Base-by-base conservation (phyloP, 768 basidiomycete species). In the Coprinopsis cinerea region DNA sequence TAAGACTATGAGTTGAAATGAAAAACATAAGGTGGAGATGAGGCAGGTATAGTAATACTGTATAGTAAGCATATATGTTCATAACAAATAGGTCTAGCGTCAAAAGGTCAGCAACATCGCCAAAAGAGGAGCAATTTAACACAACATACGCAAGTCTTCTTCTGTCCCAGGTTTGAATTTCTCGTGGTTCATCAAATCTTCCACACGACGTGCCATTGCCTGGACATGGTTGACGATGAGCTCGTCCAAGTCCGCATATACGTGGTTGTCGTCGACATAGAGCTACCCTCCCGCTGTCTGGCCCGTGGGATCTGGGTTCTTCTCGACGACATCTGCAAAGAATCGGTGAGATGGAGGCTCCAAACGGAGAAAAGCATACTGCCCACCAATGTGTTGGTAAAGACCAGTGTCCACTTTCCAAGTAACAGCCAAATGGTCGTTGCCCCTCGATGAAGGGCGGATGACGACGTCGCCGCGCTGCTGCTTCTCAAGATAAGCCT, bases 371-470 rank as follows among this genome's bases (percentile, higher is more conserved):
- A n/a, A n/a, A n/a, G n/a, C n/a, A n/a, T n/a, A n/a, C n/a, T n/a
- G n/a, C 85, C 44, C 60, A 92, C 93, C 93, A 51, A 99, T 88
- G 62, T 99, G 96, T 62, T 98, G 96, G 66, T 89, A 98, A 23
- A 99, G 71, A 52, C 85, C 89, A 51, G 96, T 88, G 55, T 94
- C 95, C 1, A 99, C 93, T 69, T 98, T 99, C 96, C 96, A 99
- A 0, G 96, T 99, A 9, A 99, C 88, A 37, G 95, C 95, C 30
- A 99, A 74, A 68, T 98, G 96, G 58, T 96, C 81, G 30, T 76
- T 70, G 13, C 95, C 95, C 66, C 94, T 93, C 3, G 95, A 97
- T 15, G 93, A 95, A 0, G 96, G 96, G 39, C 96, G 76, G 55
- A 99, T 92, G 35, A 98, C 89, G 34, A 95, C 94, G 64, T 98